Evolutionary conservation across 139 green algal species (phyloP).

Genomic region (Ettlia oleoabundans): DNA sequence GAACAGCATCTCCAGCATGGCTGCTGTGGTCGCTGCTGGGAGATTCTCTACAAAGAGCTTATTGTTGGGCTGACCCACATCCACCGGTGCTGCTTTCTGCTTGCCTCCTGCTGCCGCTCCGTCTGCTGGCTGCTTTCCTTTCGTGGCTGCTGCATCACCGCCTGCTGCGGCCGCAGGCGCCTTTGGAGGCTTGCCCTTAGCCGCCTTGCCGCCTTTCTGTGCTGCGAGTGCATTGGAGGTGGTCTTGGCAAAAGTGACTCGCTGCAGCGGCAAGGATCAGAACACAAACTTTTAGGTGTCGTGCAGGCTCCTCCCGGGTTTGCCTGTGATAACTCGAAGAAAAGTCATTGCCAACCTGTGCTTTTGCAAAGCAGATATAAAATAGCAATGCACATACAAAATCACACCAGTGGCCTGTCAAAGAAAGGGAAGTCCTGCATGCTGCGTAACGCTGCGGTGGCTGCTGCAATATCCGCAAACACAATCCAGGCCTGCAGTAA

Average conservation of each 20-base stretch:
- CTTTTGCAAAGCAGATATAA: neutral
- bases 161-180: slow-evolving; percentile 1
- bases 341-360: neutral
- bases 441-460: slow-evolving; percentile 87
- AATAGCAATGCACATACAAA: neutral
- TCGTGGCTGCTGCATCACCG: slow-evolving; percentile 4
- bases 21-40: slow-evolving; percentile 82
- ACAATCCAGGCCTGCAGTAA: slow-evolving; percentile 90
- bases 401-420: slow-evolving; percentile 87
- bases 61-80: slow-evolving; percentile 79
- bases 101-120: neutral
- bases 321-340: neutral
- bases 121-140: slow-evolving; percentile 18
- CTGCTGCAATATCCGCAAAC: slow-evolving; percentile 85
- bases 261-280: neutral
- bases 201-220: slow-evolving; percentile 18
- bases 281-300: too few species aligned
- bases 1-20: slow-evolving; percentile 96
- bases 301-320: neutral
- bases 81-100: slow-evolving; percentile 15
- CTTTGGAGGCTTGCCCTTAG: slow-evolving; percentile 30
- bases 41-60: slow-evolving; percentile 96
- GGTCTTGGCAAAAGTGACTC: slow-evolving; percentile 11
- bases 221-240: neutral
- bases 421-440: slow-evolving; percentile 99